phyloP scores from a whole-genome alignment of 2,329 filamentous ascomycete species.

The Colletotrichum sp. region DNA sequence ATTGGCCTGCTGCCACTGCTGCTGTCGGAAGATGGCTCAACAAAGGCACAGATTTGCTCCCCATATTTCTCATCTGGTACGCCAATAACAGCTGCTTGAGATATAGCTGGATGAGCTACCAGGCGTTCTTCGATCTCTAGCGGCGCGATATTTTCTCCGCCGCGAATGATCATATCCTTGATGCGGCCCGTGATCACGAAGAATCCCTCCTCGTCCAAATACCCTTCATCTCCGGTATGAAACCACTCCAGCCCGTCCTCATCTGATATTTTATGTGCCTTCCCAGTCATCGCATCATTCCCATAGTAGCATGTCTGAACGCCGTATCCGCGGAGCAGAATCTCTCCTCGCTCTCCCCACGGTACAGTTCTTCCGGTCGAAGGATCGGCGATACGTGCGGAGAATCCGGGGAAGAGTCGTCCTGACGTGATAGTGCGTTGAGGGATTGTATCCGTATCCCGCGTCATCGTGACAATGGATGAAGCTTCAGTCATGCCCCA shows the following conservation, averaged over 20 bases:
- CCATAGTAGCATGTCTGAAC: not conserved
- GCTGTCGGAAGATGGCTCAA: not conserved
- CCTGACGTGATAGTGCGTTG: not conserved
- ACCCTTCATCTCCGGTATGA: not conserved
- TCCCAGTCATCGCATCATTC: not conserved
- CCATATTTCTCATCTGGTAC: not conserved
- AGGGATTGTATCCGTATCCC: not conserved
- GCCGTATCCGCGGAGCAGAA: not conserved
- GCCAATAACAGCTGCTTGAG: not conserved
- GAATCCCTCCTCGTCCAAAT: not conserved
- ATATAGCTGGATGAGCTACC: not conserved
- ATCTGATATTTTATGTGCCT: not conserved
- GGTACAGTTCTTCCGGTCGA: not conserved
- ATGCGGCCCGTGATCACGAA: not conserved
- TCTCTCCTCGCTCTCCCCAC: not conserved
- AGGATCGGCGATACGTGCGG: not conserved
- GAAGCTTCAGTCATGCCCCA: not conserved
- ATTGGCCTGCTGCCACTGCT: not conserved
- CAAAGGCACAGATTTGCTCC: not conserved
- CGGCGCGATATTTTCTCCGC: not conserved
- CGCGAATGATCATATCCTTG: not conserved
- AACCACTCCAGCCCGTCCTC: not conserved
- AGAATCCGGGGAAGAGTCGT: not conserved
- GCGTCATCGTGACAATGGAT: not conserved
- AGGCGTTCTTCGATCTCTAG: not conserved